These are phyloP conservation scores for Conringia planisiliqua DNA, from an alignment of 345 rosid genomes.

Conservation along the genomic window DNA sequence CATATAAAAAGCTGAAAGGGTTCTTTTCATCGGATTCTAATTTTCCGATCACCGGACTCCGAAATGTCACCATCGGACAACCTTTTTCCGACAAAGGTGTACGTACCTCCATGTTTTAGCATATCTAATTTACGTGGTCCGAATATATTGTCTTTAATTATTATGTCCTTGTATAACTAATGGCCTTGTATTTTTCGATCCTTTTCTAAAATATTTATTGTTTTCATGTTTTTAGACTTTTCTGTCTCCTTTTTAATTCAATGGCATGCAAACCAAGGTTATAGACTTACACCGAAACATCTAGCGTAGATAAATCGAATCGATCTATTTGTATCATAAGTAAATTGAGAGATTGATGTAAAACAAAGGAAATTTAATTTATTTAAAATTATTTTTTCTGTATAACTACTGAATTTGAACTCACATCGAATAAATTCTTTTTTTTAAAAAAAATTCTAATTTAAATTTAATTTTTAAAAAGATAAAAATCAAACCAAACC, in stretches of 20 bases:
- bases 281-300: neutral
- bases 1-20: neutral
- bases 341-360: neutral
- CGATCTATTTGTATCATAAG: neutral
- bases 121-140: neutral
- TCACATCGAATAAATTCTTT: too few relatives aligned
- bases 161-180: neutral
- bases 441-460: too few relatives aligned
- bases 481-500: neutral
- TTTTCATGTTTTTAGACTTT: neutral
- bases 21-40: constrained; percentile 9
- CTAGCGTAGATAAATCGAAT: neutral
- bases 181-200: neutral
- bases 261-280: neutral
- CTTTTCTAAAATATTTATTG: neutral
- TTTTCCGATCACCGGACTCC: constrained; percentile 11
- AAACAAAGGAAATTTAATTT: neutral
- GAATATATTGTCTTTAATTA: constrained; percentile 1
- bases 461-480: too few relatives aligned
- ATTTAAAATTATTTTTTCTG: too few relatives aligned
- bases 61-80: constrained; percentile 8
- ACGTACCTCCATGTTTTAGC: constrained; percentile 6
- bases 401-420: too few relatives aligned
- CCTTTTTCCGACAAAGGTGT: constrained; percentile 8
- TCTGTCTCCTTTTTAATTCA: neutral